Percentiles rank a stretch among this genome's conserved stretches.
Conservation (phyloP, 305 asterid genomes). For the Ruellia speciosa region DNA sequence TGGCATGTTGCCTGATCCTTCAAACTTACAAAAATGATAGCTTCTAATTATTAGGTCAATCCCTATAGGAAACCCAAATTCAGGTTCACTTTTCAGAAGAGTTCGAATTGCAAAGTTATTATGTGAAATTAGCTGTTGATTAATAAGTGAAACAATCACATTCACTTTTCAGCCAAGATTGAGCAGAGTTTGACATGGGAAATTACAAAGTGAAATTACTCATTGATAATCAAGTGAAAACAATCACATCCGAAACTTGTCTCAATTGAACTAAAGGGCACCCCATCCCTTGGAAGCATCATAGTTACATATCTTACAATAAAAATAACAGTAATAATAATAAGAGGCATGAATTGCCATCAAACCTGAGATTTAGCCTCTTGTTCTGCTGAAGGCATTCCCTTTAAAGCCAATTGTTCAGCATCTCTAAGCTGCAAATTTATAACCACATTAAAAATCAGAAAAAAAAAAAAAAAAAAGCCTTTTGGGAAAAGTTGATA, state of each 20-base stretch:
- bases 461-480: constrained; percentile 13
- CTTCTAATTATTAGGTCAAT: too few relatives aligned
- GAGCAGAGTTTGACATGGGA: too few relatives aligned
- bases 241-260: not conserved
- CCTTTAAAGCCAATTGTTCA: constrained; percentile 80
- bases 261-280: not conserved
- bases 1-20: not conserved
- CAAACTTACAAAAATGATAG: not conserved
- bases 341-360: not conserved
- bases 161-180: too few relatives aligned
- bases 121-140: too few relatives aligned
- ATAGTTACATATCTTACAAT: not conserved
- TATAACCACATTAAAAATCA: not conserved
- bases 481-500: not conserved
- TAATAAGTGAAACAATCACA: too few relatives aligned
- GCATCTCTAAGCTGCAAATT: constrained; percentile 61
- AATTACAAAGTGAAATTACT: too few relatives aligned
- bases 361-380: constrained; percentile 85
- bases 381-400: constrained; percentile 74
- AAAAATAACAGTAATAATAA: not conserved
- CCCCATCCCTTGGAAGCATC: not conserved
- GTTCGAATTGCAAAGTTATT: too few relatives aligned
- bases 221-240: not conserved
- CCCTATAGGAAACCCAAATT: too few relatives aligned
- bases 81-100: too few relatives aligned